phyloP scores from a whole-genome alignment of 257 asterid genomes.

The Ehretia macrophylla region DNA sequence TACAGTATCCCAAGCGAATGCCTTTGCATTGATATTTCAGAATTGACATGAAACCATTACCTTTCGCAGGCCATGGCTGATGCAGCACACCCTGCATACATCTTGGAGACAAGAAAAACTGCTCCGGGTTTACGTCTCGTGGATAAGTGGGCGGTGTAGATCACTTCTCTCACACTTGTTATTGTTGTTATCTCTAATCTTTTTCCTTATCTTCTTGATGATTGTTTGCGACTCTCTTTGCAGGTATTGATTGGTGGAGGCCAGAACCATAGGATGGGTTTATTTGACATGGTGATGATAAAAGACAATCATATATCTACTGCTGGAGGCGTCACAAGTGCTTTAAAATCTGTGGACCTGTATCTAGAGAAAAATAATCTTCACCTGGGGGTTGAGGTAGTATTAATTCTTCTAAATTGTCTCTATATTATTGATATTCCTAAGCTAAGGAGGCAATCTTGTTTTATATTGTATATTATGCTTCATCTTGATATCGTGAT shows the following conservation, averaged over 20 bases:
- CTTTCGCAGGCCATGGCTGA: conserved; percentile 83
- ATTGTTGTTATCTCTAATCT: neutral
- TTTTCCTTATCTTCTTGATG: conserved; percentile 1
- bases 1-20: too few species aligned
- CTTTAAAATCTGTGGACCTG: conserved; percentile 75
- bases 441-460: too few species aligned
- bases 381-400: conserved; percentile 93
- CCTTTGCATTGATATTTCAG: neutral
- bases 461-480: too few species aligned
- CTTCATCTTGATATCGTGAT: neutral
- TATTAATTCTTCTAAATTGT: neutral
- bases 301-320: conserved; percentile 95
- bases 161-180: conserved; percentile 28
- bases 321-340: conserved; percentile 77
- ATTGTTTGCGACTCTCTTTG: conserved; percentile 8
- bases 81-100: conserved; percentile 86
- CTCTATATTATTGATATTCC: too few species aligned
- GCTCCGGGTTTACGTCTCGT: conserved; percentile 95
- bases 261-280: conserved; percentile 91
- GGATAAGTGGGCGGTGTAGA: conserved; percentile 99
- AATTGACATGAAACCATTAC: neutral
- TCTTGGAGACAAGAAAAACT: conserved; percentile 91
- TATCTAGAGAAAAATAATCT: conserved; percentile 66
- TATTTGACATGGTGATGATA: conserved; percentile 96
- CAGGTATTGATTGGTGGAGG: conserved; percentile 97